phyloP scores from a whole-genome alignment of 139 green algal species.

The Volvox reticuliferus region DNA sequence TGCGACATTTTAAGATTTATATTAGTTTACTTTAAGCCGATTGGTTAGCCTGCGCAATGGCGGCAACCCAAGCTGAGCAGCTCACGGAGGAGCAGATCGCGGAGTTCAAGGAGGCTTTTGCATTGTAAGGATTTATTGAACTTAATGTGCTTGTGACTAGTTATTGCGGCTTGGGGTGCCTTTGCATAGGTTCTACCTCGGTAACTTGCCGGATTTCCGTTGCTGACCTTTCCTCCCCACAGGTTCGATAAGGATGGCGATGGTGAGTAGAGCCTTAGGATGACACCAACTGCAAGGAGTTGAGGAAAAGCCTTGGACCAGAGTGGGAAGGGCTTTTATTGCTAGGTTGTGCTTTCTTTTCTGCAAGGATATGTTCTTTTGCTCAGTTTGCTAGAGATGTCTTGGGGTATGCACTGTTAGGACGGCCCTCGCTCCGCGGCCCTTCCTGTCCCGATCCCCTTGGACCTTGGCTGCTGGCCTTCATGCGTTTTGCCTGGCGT shows the following conservation, averaged over 20 bases:
- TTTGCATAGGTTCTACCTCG: not conserved
- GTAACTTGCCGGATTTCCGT: not conserved
- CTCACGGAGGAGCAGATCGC: conserved; percentile 68
- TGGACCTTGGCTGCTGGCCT: not conserved
- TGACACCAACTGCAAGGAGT: not conserved
- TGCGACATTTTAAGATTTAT: too few species aligned
- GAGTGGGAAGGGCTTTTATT: not conserved
- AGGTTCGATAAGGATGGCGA: conserved; percentile 97
- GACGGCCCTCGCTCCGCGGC: not conserved
- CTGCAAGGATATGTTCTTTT: too few species aligned
- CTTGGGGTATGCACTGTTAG: not conserved
- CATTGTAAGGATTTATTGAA: conserved; percentile 3
- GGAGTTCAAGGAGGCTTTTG: conserved; percentile 64
- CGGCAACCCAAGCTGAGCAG: conserved; percentile 38
- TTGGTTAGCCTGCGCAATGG: not conserved
- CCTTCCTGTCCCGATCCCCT: not conserved
- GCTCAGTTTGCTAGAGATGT: not conserved
- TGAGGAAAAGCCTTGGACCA: not conserved
- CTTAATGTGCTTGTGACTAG: not conserved
- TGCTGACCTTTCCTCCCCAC: conserved; percentile 71
- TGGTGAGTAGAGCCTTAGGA: conserved; percentile 59
- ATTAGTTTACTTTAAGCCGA: not conserved
- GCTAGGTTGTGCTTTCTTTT: too few species aligned
- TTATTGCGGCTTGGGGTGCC: not conserved
- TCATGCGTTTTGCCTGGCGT: not conserved